Conservation (phyloP, 2,329 filamentous ascomycete species). For the Ophiosphaerella narmari region DNA sequence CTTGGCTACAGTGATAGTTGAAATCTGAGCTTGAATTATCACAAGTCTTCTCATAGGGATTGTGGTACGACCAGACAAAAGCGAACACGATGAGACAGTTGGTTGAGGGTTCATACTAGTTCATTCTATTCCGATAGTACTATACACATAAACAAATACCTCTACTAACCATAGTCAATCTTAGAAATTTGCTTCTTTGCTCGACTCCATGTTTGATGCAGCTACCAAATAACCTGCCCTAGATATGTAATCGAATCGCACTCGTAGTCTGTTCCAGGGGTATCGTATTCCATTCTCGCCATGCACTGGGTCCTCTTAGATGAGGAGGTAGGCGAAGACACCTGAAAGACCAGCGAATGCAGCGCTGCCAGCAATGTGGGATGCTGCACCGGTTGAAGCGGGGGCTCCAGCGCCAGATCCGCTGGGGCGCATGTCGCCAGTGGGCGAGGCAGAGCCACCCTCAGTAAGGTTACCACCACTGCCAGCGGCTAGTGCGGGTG, state of each 20-base stretch:
- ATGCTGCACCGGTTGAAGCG: conserved; percentile 30
- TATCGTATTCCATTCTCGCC: conserved; percentile 15
- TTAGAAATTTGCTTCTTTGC: background rate
- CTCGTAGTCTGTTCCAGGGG: conserved; percentile 8
- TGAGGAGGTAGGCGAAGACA: conserved; percentile 36
- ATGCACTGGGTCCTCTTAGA: conserved; percentile 22
- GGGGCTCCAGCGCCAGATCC: conserved; percentile 18
- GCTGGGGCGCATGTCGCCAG: conserved; percentile 6
- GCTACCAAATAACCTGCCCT: background rate
- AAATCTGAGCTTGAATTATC: too few species aligned
- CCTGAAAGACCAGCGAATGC: conserved; percentile 34
- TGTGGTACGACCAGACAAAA: too few species aligned
- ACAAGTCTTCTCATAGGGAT: too few species aligned
- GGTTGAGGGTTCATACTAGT: conserved; percentile 2
- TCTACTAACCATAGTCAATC: background rate
- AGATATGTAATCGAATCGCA: background rate
- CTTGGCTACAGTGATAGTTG: too few species aligned
- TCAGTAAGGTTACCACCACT: conserved; percentile 30
- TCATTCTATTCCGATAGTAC: conserved; percentile 5
- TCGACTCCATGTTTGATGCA: background rate
- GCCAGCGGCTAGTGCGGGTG: conserved; percentile 30
- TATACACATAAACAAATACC: background rate
- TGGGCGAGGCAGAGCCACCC: conserved; percentile 19
- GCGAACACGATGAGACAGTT: too few species aligned
- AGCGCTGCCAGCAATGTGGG: conserved; percentile 28